Evolutionary conservation across 202 grass and related monocot species (phyloP), one percentile per base, ranked within the genome.

Genomic region (Brachypodium distachyon): DNA sequence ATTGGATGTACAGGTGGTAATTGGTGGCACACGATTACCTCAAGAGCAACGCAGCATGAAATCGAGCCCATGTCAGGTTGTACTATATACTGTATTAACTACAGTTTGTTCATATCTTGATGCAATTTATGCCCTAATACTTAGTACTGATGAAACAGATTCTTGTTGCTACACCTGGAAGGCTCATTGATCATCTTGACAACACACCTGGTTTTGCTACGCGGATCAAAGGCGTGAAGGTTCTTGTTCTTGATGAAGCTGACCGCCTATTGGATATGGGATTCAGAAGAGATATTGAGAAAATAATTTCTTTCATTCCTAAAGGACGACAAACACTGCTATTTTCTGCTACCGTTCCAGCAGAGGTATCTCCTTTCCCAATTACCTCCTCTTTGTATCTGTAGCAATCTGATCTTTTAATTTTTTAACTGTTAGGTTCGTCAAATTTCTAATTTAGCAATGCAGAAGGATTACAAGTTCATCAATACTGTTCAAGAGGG

Each of bases 181-280:
- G 96, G 78, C 89, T 99, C 50, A 95, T 89, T 51, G 96, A 99
- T 73, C 96, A 99, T 84, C 89, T 99, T 83, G 77, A 99, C 48
- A 99, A 95, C 57, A 99, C 96, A 42, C 68, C 85, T 52, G 96
- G 92, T 83, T 95, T 99, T 77, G 70, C 73, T 37, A 70, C 70
- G 72, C 74, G 96, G 62, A 87, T 99, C 25, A 99, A 70, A 74
- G 96, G 92, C 33, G 80, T 99, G 26, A 99, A 95, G 40, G 83
- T 96, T 72, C 87, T 99, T 82, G 83, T 99, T 83, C 88, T 99
- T 65, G 96, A 99, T 85, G 96, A 99, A 88, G 96, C 96, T 60
- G 96, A 99, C 66, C 91, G 85, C 67, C 76, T 99, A 60, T 83
- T 99, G 55, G 96, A 99, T 88, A 99, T 99, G 96, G 91, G 96